These are phyloP conservation scores for Neospermospora avenae DNA, from an alignment of 2,329 filamentous ascomycete species.

Conservation along the genomic window DNA sequence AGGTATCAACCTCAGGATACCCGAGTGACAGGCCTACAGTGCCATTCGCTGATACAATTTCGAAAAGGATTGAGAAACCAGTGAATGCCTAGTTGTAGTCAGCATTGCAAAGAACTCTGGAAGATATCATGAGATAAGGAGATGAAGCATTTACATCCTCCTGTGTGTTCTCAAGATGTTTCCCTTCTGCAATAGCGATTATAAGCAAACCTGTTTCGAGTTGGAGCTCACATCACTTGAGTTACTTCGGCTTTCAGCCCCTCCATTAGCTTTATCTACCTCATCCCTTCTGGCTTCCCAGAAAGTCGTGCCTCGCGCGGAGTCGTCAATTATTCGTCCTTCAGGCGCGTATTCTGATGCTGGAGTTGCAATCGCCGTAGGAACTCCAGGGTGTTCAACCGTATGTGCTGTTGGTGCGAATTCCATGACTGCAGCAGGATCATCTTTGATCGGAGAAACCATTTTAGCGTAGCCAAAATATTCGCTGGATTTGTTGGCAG, in stretches of 20 bases:
- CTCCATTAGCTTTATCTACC: constrained; percentile 41
- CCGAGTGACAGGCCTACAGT: constrained; percentile 91
- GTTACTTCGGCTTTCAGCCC: constrained; percentile 40
- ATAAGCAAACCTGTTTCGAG: constrained; percentile 74
- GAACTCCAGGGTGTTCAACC: constrained; percentile 59
- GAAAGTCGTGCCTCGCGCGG: constrained; percentile 90
- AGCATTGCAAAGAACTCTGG: neutral
- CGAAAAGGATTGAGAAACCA: constrained; percentile 72
- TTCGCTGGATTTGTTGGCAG: constrained; percentile 94
- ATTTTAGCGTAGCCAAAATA: constrained; percentile 96
- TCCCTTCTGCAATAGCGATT: constrained; percentile 83
- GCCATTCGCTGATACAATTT: constrained; percentile 87
- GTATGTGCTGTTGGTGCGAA: constrained; percentile 64
- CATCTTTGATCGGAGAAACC: constrained; percentile 77
- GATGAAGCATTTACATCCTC: neutral
- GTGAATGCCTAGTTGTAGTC: constrained; percentile 54
- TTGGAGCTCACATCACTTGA: constrained; percentile 40
- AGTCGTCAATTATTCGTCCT: constrained; percentile 89
- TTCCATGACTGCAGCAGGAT: constrained; percentile 65
- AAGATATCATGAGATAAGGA: neutral
- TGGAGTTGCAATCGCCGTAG: constrained; percentile 76
- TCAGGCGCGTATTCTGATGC: constrained; percentile 75
- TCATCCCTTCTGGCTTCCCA: constrained; percentile 76
- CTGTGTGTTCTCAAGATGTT: constrained; percentile 53
- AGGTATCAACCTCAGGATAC: constrained; percentile 70